Evolutionary conservation across 2,329 filamentous ascomycete genomes (phyloP).

Genomic region (Camillea tinctor): DNA sequence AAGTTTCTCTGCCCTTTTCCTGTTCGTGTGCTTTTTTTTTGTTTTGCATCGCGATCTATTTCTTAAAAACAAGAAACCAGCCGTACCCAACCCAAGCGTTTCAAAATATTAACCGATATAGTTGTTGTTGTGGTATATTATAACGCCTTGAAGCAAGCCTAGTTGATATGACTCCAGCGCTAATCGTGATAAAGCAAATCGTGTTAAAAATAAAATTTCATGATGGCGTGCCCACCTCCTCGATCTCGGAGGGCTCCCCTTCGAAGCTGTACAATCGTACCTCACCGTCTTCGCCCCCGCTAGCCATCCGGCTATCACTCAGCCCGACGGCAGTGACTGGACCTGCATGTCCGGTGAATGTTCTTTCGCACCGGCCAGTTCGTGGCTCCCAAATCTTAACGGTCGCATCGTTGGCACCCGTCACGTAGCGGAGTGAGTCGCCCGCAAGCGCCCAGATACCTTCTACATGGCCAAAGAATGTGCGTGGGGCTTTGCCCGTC

Average conservation of each 20-base stretch:
- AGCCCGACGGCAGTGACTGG: slow-evolving; percentile 92
- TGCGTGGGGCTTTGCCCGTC: slow-evolving; percentile 78
- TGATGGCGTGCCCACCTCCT: slow-evolving; percentile 51
- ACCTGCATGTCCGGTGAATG: slow-evolving; percentile 84
- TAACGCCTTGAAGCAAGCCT: slow-evolving; percentile 9
- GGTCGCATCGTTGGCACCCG: slow-evolving; percentile 88
- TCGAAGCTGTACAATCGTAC: slow-evolving; percentile 81
- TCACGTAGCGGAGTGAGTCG: slow-evolving; percentile 84
- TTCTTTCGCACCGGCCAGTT: slow-evolving; percentile 87
- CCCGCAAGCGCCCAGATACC: slow-evolving; percentile 92
- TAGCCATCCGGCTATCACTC: slow-evolving; percentile 85
- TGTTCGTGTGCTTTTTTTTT: neutral
- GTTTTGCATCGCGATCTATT: neutral
- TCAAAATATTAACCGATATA: slow-evolving; percentile 7
- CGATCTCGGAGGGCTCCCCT: slow-evolving; percentile 42
- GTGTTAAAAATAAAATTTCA: slow-evolving; percentile 25
- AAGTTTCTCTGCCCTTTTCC: neutral
- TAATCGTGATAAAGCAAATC: slow-evolving; percentile 4
- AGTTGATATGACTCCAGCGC: neutral
- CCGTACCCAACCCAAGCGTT: neutral
- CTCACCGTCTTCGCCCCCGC: slow-evolving; percentile 90
- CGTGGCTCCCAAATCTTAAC: slow-evolving; percentile 94
- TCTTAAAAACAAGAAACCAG: neutral
- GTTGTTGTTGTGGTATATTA: slow-evolving; percentile 15
- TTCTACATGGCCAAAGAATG: slow-evolving; percentile 95